A percentile compares a stretch with the other conserved stretches of the same genome.
Evolutionary conservation across 306 rosid species (phyloP).

Genomic region (Prosopis cineraria): DNA sequence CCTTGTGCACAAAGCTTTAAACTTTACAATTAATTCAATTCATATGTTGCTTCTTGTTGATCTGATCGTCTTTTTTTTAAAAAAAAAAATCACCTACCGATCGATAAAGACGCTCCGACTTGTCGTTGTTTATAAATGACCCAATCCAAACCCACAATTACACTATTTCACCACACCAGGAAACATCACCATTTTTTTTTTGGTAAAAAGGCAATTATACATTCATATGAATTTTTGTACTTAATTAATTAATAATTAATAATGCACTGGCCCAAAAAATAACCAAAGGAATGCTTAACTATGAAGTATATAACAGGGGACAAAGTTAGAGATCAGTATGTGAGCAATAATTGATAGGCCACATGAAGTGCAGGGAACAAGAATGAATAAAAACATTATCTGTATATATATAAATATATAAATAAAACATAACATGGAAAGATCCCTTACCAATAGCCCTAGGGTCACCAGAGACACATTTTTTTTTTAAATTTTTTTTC

Average conservation of each 20-base stretch:
- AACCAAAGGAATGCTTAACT: background rate
- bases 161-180: background rate
- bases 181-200: background rate
- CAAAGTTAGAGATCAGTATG: background rate
- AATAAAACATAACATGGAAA: constrained; percentile 62
- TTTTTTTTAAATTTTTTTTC: constrained; percentile 4
- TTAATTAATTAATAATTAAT: background rate
- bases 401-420: constrained; percentile 18
- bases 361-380: constrained; percentile 51
- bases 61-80: too few species aligned
- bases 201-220: too few species aligned
- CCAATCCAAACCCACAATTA: too few species aligned
- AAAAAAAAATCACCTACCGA: background rate
- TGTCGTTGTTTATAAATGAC: background rate
- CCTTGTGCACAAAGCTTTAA: constrained; percentile 17
- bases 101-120: background rate
- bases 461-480: constrained; percentile 47
- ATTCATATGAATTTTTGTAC: background rate
- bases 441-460: constrained; percentile 51
- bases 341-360: constrained; percentile 31
- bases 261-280: background rate
- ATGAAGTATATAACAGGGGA: background rate
- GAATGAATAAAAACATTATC: constrained; percentile 35
- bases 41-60: background rate
- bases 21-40: constrained; percentile 23